phyloP scores from a whole-genome alignment of 805 yeast species.

The Wickerhamiella nectarea region DNA sequence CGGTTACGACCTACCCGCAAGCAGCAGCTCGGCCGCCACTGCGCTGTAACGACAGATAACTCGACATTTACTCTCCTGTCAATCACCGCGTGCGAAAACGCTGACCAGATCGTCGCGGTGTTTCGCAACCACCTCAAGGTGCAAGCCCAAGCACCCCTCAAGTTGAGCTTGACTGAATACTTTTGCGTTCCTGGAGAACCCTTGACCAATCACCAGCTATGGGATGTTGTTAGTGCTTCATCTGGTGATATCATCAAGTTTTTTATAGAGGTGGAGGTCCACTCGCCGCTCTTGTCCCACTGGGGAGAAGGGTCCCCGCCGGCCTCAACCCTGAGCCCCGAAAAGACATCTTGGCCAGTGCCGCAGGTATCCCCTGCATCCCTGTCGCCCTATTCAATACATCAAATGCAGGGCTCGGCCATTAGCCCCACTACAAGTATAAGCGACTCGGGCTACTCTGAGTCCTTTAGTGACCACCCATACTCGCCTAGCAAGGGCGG shows the following conservation, averaged over 20 bases:
- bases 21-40: constrained; percentile 21
- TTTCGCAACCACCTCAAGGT: not conserved
- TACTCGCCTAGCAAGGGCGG: constrained; percentile 8
- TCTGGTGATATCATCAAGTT: constrained; percentile 22
- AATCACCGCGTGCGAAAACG: constrained; percentile 20
- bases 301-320: not conserved
- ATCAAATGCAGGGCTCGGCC: not conserved
- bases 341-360: not conserved
- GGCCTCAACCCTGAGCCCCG: not conserved
- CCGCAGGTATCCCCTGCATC: not conserved
- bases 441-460: not conserved
- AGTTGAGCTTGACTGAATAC: constrained; percentile 55
- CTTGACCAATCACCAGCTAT: constrained; percentile 20
- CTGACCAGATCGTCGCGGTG: constrained; percentile 28
- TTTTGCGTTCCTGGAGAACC: constrained; percentile 32
- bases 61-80: constrained; percentile 38
- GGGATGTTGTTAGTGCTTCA: constrained; percentile 19
- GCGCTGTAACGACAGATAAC: constrained; percentile 57
- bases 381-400: not conserved
- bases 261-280: constrained; percentile 10
- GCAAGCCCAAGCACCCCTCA: constrained; percentile 10
- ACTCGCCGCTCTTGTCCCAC: constrained; percentile 14
- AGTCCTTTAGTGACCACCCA: constrained; percentile 14
- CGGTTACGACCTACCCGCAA: constrained; percentile 25
- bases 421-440: not conserved